Base-by-base conservation (phyloP, 768 basidiomycete genomes). In the Boletus sp. region DNA sequence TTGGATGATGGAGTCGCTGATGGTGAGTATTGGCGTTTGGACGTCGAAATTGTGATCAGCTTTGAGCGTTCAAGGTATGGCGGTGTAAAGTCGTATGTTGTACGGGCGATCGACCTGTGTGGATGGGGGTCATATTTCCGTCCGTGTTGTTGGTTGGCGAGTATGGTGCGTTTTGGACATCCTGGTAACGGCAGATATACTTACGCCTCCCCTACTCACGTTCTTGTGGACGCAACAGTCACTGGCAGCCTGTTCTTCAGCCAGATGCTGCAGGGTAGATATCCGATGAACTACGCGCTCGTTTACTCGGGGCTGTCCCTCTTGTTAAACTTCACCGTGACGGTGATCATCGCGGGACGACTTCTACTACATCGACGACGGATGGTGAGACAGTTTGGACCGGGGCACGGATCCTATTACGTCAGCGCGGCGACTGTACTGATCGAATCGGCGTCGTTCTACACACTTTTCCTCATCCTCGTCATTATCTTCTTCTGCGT, bases 1-100 rank as follows among this genome's bases (percentile, higher is more conserved):
- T 28, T 65, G 64, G 64, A 60, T 65, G 64, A 65, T 66, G 53
- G 64, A 65, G 30, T 49, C 57, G 1, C 45, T 65, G 29, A 17
- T 65, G 55, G 64, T 65, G 45, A 66, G 61, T 59, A 20, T 50
- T 51, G 35, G 10, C 8, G 9, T 37, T 44, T 42, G 35, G 7
- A 5, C 2, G 18, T 29, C 5, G 14, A 18, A 39, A 35, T 33
- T 18, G 18, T 41, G n/a, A 28, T 56, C 47, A 52, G 0, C 42
- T 36, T 47, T 55, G 28, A 47, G 35, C 18, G n/a, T 53, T n/a
- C 29, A 48, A 66, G 64, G 64, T 65, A 11, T 65, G 64, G 64
- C 57, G 64, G 9, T 66, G 64, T 60, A 57, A 54, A 36, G 61
- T 65, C 12, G 51, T 65, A 14, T 65, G 61, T 45, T 28, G 18